Conservation (phyloP, 768 basidiomycete genomes). For the Tricholoma sp. region DNA sequence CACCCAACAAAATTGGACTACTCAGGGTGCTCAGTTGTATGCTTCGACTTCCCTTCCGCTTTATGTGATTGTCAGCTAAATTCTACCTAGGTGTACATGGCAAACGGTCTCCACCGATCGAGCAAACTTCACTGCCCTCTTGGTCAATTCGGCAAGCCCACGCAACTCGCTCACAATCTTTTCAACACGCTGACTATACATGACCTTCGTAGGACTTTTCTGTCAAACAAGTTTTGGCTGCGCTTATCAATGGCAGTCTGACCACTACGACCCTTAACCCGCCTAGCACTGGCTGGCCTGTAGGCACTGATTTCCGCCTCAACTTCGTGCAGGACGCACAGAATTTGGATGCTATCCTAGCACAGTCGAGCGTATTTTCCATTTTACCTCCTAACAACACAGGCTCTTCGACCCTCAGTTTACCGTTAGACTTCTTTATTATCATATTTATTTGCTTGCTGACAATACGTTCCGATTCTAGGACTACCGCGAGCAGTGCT, state of each 20-base stretch:
- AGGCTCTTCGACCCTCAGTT: constrained; percentile 15
- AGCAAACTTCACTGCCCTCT: constrained; percentile 60
- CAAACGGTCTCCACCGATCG: constrained; percentile 60
- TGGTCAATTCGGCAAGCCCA: constrained; percentile 54
- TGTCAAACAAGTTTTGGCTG: constrained; percentile 47
- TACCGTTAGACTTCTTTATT: constrained; percentile 10
- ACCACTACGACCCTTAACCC: constrained; percentile 39
- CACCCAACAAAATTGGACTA: constrained; percentile 48
- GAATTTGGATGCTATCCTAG: constrained; percentile 49
- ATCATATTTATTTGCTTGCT: neutral
- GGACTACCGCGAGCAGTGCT: constrained; percentile 7
- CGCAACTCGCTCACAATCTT: constrained; percentile 1
- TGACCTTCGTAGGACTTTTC: constrained; percentile 1
- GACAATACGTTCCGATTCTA: neutral
- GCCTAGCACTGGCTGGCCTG: constrained; percentile 62
- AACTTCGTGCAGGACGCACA: constrained; percentile 57
- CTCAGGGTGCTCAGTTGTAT: constrained; percentile 44
- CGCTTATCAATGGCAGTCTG: constrained; percentile 47
- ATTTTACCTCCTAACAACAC: constrained; percentile 24
- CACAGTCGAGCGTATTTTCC: constrained; percentile 65
- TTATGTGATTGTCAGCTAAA: neutral
- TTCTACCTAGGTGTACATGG: constrained; percentile 51
- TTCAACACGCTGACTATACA: neutral
- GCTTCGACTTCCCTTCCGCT: constrained; percentile 7
- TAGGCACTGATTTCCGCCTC: constrained; percentile 60